Evolutionary conservation across 2,329 filamentous ascomycete genomes (phyloP).

Genomic region (Talaromyces sp.): DNA sequence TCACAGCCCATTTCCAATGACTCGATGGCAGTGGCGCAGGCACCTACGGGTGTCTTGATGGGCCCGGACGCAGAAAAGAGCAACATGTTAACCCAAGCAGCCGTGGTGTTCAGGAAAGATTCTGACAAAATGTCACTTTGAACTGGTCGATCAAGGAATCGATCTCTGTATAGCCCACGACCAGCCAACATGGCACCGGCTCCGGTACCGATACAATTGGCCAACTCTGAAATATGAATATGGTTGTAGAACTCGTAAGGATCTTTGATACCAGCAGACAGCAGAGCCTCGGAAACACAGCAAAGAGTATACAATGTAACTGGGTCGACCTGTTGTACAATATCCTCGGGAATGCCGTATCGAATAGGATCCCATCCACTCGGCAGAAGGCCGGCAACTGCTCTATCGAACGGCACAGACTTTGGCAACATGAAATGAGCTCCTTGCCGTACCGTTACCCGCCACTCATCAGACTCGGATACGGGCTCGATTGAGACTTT

Average conservation of each 20-base stretch:
- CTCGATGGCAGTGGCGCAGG: conserved; percentile 95
- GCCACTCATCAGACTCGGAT: conserved; percentile 87
- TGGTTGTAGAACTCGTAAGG: conserved; percentile 99
- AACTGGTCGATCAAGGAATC: conserved; percentile 91
- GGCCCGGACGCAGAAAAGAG: conserved; percentile 93
- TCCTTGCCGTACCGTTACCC: conserved; percentile 90
- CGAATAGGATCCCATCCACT: conserved; percentile 96
- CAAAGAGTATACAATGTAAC: conserved; percentile 94
- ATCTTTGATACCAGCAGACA: conserved; percentile 92
- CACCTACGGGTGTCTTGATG: conserved; percentile 97
- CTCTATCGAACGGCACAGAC: conserved; percentile 91
- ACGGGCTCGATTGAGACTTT: conserved; percentile 98
- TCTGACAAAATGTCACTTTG: conserved; percentile 99
- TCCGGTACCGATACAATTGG: conserved; percentile 97
- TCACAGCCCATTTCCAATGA: conserved; percentile 97
- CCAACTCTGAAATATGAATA: conserved; percentile 93
- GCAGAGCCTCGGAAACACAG: conserved; percentile 83
- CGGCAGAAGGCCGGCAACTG: conserved; percentile 90
- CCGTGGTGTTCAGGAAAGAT: conserved; percentile 98
- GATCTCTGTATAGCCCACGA: conserved; percentile 96
- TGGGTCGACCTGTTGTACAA: conserved; percentile 94
- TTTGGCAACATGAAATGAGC: conserved; percentile 94
- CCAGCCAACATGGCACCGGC: conserved; percentile 92
- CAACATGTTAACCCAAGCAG: conserved; percentile 99
- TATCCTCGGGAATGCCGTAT: conserved; percentile 95